Base-by-base conservation (phyloP, 148 eudicot genomes). In the Vaccinium darrowii region DNA sequence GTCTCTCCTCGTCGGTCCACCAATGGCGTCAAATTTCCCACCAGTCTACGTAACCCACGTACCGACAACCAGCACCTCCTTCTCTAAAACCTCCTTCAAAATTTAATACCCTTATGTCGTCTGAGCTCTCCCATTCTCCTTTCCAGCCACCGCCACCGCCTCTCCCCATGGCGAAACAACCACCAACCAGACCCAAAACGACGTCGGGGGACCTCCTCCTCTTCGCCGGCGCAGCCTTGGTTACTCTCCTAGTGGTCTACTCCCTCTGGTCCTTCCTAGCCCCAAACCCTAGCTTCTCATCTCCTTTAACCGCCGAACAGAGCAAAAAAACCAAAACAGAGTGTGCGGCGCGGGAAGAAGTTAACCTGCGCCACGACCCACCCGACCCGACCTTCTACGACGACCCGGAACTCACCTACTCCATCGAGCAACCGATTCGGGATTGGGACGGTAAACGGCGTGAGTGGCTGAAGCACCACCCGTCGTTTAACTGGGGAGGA, bases 361-460 rank as follows among this genome's bases (percentile, higher is more conserved):
- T 25, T 30, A 62, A 84, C 84, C 83, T 54, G 47, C 58, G 76
- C 72, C 63, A 67, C 76, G 90, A 88, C 58, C 86, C 88, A 3
- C 71, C 57, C 4, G 85, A 82, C 4, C 63, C 78, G 15, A 91
- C 88, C 1, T 91, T 89, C 77, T 91, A 89, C 85, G 92, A 91
- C 74, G 92, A 91, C 82, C 91, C 91, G 27, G 57, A 73, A 18
- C 78, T 83, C n/a, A 54, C 85, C 25, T 97, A 93, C 89, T 71
- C 95, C 5, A 71, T 96, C 3, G 88, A 43, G 12, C 53, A 62
- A 18, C 91, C 89, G 5, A 80, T 94, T 0, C 86, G 49, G 19
- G 86, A 92, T 27, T 96, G 99, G 99, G 99, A 96, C 83, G 89
- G 90, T 43, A 96, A 93, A 87, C 88, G 99, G 11, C 80, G 77